A percentile compares a stretch with the other conserved stretches of the same genome.
Evolutionary conservation across 345 rosid species (phyloP).

Genomic region (Reutealis trisperma): DNA sequence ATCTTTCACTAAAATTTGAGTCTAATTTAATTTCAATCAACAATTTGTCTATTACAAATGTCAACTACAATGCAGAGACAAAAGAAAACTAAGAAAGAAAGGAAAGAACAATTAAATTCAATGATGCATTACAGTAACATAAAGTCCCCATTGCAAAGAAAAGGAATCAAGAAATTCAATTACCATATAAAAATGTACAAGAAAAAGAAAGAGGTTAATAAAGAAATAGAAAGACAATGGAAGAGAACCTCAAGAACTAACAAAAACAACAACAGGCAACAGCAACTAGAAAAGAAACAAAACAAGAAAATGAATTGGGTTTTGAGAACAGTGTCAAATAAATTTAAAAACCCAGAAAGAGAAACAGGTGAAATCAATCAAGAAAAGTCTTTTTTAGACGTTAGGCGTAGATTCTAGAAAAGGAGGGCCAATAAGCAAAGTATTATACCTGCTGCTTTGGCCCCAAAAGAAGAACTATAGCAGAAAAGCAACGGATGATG

Average conservation of each 20-base stretch:
- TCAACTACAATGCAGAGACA: background rate
- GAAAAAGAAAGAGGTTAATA: background rate
- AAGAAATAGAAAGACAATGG: background rate
- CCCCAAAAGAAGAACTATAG: background rate
- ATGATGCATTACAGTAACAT: background rate
- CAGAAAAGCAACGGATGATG: background rate
- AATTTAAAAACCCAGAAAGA: background rate
- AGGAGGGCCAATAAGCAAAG: constrained; percentile 1
- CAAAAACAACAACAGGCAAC: background rate
- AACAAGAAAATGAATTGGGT: background rate
- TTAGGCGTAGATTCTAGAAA: background rate
- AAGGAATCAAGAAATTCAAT: background rate
- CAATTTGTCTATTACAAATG: background rate
- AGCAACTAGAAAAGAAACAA: background rate
- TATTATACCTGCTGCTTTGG: constrained; percentile 16
- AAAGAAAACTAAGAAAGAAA: background rate
- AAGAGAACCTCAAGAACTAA: background rate
- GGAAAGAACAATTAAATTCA: background rate
- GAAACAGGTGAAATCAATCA: background rate
- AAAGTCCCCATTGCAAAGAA: background rate
- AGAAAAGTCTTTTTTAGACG: background rate
- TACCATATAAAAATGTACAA: background rate
- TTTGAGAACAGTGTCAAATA: background rate
- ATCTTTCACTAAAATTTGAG: background rate
- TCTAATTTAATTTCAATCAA: too few relatives aligned